Evolutionary conservation across 805 yeast genomes (phyloP).

Genomic region (Candida verbasci): DNA sequence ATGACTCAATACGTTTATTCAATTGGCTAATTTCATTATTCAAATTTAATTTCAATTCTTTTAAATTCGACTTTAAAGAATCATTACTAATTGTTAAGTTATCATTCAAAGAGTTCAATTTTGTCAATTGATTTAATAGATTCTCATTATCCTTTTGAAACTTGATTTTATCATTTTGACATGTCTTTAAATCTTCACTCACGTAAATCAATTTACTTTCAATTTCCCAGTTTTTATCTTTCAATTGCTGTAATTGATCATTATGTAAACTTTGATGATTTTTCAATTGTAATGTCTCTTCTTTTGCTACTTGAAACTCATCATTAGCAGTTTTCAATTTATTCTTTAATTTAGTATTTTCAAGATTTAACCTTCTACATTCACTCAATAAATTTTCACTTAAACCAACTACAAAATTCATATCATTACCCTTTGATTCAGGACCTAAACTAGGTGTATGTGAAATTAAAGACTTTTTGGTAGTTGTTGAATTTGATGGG

Average conservation of each 20-base stretch:
- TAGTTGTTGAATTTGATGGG: not conserved
- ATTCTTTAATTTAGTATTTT: constrained; percentile 45
- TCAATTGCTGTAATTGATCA: constrained; percentile 44
- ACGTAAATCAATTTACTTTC: constrained; percentile 48
- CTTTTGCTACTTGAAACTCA: constrained; percentile 37
- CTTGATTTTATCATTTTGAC: constrained; percentile 38
- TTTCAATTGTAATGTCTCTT: constrained; percentile 30
- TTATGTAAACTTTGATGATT: constrained; percentile 30
- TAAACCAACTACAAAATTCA: constrained; percentile 67
- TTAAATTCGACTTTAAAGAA: constrained; percentile 36
- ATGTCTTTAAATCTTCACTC: constrained; percentile 38
- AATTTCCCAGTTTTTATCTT: constrained; percentile 63
- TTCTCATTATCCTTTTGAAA: constrained; percentile 29
- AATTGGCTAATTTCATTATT: constrained; percentile 44
- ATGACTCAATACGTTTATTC: constrained; percentile 48
- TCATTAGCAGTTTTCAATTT: constrained; percentile 40
- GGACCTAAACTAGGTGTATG: constrained; percentile 33
- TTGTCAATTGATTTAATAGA: constrained; percentile 21
- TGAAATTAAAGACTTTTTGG: constrained; percentile 1
- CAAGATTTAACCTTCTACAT: constrained; percentile 67
- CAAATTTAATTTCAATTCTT: constrained; percentile 29
- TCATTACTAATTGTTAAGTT: constrained; percentile 37
- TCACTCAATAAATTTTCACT: constrained; percentile 69
- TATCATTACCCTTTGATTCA: constrained; percentile 52
- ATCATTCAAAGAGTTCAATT: constrained; percentile 47